Evolutionary conservation across 164 flowering plant species (phyloP).

Genomic region (Warburgia ugandensis): DNA sequence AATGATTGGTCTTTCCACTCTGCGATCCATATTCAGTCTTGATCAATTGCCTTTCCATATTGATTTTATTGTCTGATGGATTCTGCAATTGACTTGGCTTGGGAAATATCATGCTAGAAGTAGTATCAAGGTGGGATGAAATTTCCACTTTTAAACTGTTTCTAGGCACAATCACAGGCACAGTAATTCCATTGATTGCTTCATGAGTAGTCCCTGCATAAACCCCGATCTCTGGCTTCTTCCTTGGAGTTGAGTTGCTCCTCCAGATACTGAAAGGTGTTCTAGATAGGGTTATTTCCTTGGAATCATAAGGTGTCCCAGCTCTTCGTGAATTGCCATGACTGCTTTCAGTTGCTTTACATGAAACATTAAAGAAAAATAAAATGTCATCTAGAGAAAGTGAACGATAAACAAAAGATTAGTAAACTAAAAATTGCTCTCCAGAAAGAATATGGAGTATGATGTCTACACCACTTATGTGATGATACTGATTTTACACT

Average conservation of each 20-base stretch:
- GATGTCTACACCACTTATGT: conserved; percentile 54
- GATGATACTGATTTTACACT: conserved; percentile 45
- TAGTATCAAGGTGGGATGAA: too few relatives aligned
- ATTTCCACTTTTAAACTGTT: conserved; percentile 10
- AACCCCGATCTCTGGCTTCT: conserved; percentile 38
- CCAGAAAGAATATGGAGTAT: conserved; percentile 13
- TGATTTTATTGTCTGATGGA: too few relatives aligned
- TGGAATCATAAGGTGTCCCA: conserved; percentile 31
- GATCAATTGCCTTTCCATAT: too few relatives aligned
- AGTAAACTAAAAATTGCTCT: background rate
- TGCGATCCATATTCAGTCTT: too few relatives aligned
- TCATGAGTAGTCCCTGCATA: conserved; percentile 42
- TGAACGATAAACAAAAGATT: conserved; percentile 3
- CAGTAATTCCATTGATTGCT: conserved; percentile 47
- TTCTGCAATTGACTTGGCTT: too few relatives aligned
- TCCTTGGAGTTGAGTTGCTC: conserved; percentile 38
- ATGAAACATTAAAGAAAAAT: conserved; percentile 4
- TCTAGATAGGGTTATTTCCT: conserved; percentile 28
- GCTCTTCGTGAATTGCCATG: conserved; percentile 82
- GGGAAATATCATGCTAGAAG: too few relatives aligned
- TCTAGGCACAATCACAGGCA: conserved; percentile 58
- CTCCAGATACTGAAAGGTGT: conserved; percentile 28
- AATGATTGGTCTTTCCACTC: too few relatives aligned
- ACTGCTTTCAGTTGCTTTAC: conserved; percentile 55
- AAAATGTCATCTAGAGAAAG: background rate